A percentile compares a stretch with the other conserved stretches of the same genome.
phyloP scores from a whole-genome alignment of 176 grass and related monocot genomes.

The Oryza rufipogon region DNA sequence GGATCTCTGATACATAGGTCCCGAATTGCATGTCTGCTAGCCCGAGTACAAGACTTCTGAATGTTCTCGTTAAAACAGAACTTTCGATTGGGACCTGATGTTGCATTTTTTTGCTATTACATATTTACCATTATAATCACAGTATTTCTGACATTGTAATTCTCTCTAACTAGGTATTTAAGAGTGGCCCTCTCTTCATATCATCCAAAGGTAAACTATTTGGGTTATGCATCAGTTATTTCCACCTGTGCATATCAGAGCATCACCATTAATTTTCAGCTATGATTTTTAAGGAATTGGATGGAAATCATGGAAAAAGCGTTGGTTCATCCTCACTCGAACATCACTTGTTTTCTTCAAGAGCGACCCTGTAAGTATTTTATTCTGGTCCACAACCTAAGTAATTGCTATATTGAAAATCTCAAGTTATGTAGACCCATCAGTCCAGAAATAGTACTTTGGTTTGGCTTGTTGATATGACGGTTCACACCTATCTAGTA shows the following conservation, averaged over 20 bases:
- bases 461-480: conserved; percentile 17
- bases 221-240: neutral
- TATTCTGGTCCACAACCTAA: conserved; percentile 15
- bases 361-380: conserved; percentile 90
- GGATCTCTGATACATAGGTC: neutral
- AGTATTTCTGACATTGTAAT: conserved; percentile 35
- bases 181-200: conserved; percentile 98
- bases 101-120: neutral
- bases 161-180: conserved; percentile 74
- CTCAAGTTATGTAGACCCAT: neutral
- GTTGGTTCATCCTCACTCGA: conserved; percentile 98
- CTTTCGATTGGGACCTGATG: neutral
- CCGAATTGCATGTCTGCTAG: neutral
- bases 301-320: conserved; percentile 99
- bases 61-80: neutral
- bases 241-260: conserved; percentile 11
- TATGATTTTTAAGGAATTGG: conserved; percentile 76
- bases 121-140: neutral
- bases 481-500: neutral
- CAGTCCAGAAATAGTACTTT: neutral
- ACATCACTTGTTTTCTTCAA: conserved; percentile 99
- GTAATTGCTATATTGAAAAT: neutral
- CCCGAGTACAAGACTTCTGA: neutral
- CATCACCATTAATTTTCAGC: neutral
- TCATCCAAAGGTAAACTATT: conserved; percentile 89